A percentile compares a stretch with the other conserved stretches of the same genome.
These are phyloP conservation scores for Dysphania ambrosioides DNA, from an alignment of 148 eudicot genomes.

Conservation along the genomic window DNA sequence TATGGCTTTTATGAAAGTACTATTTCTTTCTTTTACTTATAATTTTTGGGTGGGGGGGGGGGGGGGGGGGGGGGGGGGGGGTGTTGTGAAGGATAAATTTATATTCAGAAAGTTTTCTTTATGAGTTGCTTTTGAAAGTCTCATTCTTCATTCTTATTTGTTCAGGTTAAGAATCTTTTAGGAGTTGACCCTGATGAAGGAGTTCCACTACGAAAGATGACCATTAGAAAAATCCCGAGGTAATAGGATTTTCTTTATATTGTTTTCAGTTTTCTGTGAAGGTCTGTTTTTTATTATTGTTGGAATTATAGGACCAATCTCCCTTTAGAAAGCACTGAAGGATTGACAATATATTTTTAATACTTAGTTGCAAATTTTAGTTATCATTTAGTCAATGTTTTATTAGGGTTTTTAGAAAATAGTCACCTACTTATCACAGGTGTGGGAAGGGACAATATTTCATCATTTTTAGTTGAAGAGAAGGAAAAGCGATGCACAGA, in stretches of 20 bases:
- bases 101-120: not conserved
- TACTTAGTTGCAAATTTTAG: not conserved
- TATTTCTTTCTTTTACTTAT: too few relatives aligned
- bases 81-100: not conserved
- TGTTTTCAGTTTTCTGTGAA: not conserved
- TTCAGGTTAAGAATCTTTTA: constrained; percentile 82
- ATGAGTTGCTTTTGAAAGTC: not conserved
- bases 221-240: constrained; percentile 83
- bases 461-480: too few relatives aligned
- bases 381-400: not conserved
- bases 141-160: not conserved
- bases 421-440: not conserved
- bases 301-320: too few relatives aligned
- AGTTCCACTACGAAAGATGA: constrained; percentile 77
- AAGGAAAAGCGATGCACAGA: too few relatives aligned
- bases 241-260: constrained; percentile 17
- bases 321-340: not conserved
- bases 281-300: too few relatives aligned
- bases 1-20: too few relatives aligned
- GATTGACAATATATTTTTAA: not conserved
- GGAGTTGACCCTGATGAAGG: constrained; percentile 74
- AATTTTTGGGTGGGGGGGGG: too few relatives aligned
- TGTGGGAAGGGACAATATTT: too few relatives aligned
- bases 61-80: too few relatives aligned
- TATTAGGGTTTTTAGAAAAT: not conserved